These are phyloP conservation scores for Aspergillus brunneoviolaceus DNA, from an alignment of 2,329 filamentous ascomycete genomes.

Conservation along the genomic window DNA sequence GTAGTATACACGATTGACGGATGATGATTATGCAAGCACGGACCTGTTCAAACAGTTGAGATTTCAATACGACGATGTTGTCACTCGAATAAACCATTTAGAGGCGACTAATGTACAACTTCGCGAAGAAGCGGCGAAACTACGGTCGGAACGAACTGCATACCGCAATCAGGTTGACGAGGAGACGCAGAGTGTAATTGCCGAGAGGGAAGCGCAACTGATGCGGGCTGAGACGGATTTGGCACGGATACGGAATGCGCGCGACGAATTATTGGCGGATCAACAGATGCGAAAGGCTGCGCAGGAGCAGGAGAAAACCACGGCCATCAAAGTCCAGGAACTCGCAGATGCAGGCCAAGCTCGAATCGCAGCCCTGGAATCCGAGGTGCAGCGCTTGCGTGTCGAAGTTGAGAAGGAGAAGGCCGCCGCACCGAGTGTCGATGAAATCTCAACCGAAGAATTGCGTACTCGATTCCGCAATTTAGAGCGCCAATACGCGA, in stretches of 20 bases:
- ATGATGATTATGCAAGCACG: conserved; percentile 91
- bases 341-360: conserved; percentile 75
- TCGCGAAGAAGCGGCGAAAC: conserved; percentile 78
- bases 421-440: conserved; percentile 47
- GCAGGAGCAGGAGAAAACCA: conserved; percentile 71
- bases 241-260: conserved; percentile 75
- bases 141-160: conserved; percentile 78
- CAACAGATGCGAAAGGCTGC: conserved; percentile 74
- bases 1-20: conserved; percentile 69
- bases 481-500: conserved; percentile 74
- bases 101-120: conserved; percentile 85
- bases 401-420: conserved; percentile 54
- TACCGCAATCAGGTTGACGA: conserved; percentile 79
- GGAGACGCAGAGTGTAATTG: conserved; percentile 70
- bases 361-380: conserved; percentile 77
- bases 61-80: conserved; percentile 85
- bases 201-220: conserved; percentile 79
- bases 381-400: conserved; percentile 72
- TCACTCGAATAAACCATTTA: conserved; percentile 86
- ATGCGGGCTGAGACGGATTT: conserved; percentile 80
- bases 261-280: conserved; percentile 85
- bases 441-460: conserved; percentile 66
- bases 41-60: conserved; percentile 93
- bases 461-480: conserved; percentile 71
- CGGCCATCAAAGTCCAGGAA: conserved; percentile 74